Conservation (phyloP, 2,329 filamentous ascomycete species). For the Cladosporium sp. region DNA sequence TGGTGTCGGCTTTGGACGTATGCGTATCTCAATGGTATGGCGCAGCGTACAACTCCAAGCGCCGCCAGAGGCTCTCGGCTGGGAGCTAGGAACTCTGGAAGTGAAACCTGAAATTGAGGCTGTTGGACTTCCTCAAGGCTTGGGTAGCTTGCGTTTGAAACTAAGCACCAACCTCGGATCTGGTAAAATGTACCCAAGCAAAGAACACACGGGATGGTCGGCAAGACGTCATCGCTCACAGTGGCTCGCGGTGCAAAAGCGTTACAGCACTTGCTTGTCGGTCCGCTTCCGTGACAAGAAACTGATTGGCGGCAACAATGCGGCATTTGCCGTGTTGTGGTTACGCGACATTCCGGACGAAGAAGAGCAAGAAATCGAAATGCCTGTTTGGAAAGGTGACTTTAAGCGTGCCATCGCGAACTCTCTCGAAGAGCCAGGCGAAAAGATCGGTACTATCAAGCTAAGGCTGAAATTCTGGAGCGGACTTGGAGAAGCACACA, state of each 20-base stretch:
- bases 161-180: constrained; percentile 55
- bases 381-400: constrained; percentile 66
- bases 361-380: constrained; percentile 55
- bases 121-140: constrained; percentile 47
- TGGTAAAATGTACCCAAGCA: constrained; percentile 53
- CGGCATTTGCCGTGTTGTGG: constrained; percentile 64
- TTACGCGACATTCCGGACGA: constrained; percentile 67
- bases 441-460: constrained; percentile 56
- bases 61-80: constrained; percentile 58
- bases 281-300: constrained; percentile 57
- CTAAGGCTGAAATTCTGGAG: constrained; percentile 57
- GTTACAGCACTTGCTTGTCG: constrained; percentile 55
- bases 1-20: constrained; percentile 67
- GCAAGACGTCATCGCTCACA: constrained; percentile 44
- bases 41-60: constrained; percentile 62
- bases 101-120: constrained; percentile 51
- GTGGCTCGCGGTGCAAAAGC: constrained; percentile 56
- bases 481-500: constrained; percentile 58
- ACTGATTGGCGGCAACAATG: constrained; percentile 50
- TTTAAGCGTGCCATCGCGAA: constrained; percentile 51
- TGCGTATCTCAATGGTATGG: constrained; percentile 68
- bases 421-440: constrained; percentile 51
- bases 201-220: constrained; percentile 48
- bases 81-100: constrained; percentile 69
- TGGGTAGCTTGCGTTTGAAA: constrained; percentile 52